phyloP scores from a whole-genome alignment of 371 early-diverging fungal genomes.

The Actinomucor elegans region DNA sequence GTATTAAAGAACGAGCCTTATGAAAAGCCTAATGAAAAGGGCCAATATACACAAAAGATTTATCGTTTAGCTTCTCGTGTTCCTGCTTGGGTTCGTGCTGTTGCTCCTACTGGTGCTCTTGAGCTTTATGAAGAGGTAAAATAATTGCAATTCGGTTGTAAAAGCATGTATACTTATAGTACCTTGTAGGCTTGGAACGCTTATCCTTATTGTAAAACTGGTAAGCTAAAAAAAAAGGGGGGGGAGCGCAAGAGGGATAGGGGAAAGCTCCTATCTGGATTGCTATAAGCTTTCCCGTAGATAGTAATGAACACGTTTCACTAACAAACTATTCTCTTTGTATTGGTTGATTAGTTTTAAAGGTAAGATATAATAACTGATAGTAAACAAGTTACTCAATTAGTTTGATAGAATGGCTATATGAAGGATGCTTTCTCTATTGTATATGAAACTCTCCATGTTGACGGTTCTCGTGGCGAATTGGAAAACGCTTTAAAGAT shows the following conservation, averaged over 20 bases:
- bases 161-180: background rate
- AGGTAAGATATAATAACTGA: constrained; percentile 1
- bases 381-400: background rate
- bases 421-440: constrained; percentile 74
- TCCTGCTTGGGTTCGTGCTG: constrained; percentile 50
- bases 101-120: constrained; percentile 64
- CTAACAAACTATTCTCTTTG: background rate
- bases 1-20: constrained; percentile 72
- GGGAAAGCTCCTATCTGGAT: too few species aligned
- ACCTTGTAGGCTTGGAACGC: constrained; percentile 76
- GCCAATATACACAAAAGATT: constrained; percentile 76
- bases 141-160: too few species aligned
- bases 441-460: constrained; percentile 73
- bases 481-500: constrained; percentile 62
- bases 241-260: background rate
- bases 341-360: constrained; percentile 10
- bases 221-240: constrained; percentile 35
- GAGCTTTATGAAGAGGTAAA: constrained; percentile 62
- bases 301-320: too few species aligned
- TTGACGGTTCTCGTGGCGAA: constrained; percentile 68
- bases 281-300: too few species aligned
- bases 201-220: constrained; percentile 79
- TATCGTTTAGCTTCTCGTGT: constrained; percentile 60
- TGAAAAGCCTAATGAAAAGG: constrained; percentile 57
- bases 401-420: constrained; percentile 51